phyloP scores from a whole-genome alignment of 1,284 basidiomycete genomes.

The Apiotrichum sp. region DNA sequence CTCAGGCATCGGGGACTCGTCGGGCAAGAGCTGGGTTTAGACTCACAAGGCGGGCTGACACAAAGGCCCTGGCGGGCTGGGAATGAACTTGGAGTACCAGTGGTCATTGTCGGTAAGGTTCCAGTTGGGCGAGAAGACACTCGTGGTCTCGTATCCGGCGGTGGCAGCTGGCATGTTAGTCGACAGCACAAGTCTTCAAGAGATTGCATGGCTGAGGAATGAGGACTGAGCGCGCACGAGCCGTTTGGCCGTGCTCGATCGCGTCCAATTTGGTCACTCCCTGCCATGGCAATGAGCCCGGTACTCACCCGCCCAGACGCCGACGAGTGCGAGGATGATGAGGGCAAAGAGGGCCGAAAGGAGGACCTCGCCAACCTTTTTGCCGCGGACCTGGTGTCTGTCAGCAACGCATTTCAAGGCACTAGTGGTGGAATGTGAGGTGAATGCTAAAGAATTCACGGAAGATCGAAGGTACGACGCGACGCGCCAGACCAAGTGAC shows the following conservation, averaged over 20 bases:
- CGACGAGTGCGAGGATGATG: conserved; percentile 13
- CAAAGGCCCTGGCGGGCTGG: conserved; percentile 5
- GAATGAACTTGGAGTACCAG: conserved; percentile 21
- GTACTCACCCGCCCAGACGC: conserved; percentile 17
- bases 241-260: too few relatives aligned
- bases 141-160: conserved; percentile 14
- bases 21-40: too few relatives aligned
- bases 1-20: too few relatives aligned
- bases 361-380: conserved; percentile 9
- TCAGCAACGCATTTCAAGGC: too few relatives aligned
- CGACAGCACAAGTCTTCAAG: background rate
- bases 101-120: conserved; percentile 21
- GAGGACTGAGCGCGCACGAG: too few relatives aligned
- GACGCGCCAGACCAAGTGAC: too few relatives aligned
- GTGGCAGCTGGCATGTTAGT: conserved; percentile 11
- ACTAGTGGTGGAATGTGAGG: too few relatives aligned
- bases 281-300: too few relatives aligned
- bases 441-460: too few relatives aligned
- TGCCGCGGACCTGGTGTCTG: conserved; percentile 10
- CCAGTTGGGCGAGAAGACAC: conserved; percentile 15
- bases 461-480: too few relatives aligned
- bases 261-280: too few relatives aligned
- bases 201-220: background rate
- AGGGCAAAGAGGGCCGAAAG: conserved; percentile 10
- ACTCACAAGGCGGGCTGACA: conserved; percentile 20